These are phyloP conservation scores for Calonectria hawksworthii DNA, from an alignment of 2,329 filamentous ascomycete species.

Conservation along the genomic window DNA sequence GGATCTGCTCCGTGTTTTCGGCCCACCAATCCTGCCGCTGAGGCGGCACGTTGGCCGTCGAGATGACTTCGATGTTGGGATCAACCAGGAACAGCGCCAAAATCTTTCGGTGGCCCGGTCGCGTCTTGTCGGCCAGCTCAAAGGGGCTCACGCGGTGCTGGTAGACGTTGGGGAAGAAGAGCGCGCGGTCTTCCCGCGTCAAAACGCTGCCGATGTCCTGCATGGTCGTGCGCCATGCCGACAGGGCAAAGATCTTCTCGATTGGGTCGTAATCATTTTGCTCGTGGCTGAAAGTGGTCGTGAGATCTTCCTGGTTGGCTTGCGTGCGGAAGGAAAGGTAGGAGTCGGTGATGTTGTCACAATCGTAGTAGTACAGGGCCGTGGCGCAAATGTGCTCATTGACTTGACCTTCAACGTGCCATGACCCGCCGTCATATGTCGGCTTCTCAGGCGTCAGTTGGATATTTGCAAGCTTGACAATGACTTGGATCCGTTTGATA, in stretches of 20 bases:
- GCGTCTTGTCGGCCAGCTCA: conserved; percentile 62
- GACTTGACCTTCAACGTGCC: conserved; percentile 69
- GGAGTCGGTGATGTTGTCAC: conserved; percentile 70
- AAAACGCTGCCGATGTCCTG: conserved; percentile 62
- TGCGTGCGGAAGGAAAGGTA: conserved; percentile 65
- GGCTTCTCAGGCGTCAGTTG: conserved; percentile 72
- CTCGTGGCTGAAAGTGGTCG: conserved; percentile 32
- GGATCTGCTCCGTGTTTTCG: not conserved
- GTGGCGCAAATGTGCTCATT: conserved; percentile 77
- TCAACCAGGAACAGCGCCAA: conserved; percentile 74
- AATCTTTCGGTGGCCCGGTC: conserved; percentile 71
- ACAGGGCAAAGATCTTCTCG: conserved; percentile 52
- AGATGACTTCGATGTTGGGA: conserved; percentile 61
- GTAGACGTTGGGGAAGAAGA: conserved; percentile 68
- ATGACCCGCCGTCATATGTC: conserved; percentile 64
- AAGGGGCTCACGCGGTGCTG: conserved; percentile 69
- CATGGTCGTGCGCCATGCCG: conserved; percentile 29
- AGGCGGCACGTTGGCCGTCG: conserved; percentile 59
- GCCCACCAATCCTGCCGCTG: conserved; percentile 58
- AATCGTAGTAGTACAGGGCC: conserved; percentile 74
- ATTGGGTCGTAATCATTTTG: conserved; percentile 53
- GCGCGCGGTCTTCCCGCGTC: conserved; percentile 61
- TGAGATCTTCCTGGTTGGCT: conserved; percentile 46
- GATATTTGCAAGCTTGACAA: conserved; percentile 74
- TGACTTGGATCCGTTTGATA: conserved; percentile 66